phyloP scores from a whole-genome alignment of 139 green algal species.

The Spirogloea muscicola region DNA sequence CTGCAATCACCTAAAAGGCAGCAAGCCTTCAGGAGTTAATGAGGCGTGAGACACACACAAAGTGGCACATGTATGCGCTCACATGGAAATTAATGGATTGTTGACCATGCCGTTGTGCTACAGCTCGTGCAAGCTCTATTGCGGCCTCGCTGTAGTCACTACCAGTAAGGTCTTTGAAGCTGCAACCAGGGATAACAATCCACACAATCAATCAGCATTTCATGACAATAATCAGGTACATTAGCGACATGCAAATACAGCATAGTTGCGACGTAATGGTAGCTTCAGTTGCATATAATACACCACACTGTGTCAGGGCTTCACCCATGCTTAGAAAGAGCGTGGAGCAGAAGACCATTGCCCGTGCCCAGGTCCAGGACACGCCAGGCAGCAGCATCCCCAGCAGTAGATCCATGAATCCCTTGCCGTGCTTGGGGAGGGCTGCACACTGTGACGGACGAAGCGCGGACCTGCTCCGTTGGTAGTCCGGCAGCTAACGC shows the following conservation, averaged over 20 bases:
- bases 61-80: too few species aligned
- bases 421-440: neutral
- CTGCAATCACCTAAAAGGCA: too few species aligned
- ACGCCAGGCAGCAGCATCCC: conserved; percentile 3
- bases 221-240: too few species aligned
- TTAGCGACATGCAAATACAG: too few species aligned
- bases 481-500: neutral
- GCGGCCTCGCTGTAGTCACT: conserved; percentile 48
- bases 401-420: conserved; percentile 14
- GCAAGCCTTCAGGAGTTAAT: too few species aligned
- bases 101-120: conserved; percentile 8
- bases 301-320: neutral
- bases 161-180: conserved; percentile 43
- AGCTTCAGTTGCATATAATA: neutral
- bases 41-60: too few species aligned
- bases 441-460: neutral
- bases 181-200: too few species aligned
- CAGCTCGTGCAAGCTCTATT: conserved; percentile 31
- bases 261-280: neutral
- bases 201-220: too few species aligned
- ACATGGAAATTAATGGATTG: too few species aligned
- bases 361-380: conserved; percentile 53
- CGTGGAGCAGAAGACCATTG: conserved; percentile 50
- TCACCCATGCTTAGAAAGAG: conserved; percentile 39
- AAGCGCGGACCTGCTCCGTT: neutral